phyloP scores from a whole-genome alignment of 495 filamentous ascomycete genomes.

The Clohesyomyces aquaticus region DNA sequence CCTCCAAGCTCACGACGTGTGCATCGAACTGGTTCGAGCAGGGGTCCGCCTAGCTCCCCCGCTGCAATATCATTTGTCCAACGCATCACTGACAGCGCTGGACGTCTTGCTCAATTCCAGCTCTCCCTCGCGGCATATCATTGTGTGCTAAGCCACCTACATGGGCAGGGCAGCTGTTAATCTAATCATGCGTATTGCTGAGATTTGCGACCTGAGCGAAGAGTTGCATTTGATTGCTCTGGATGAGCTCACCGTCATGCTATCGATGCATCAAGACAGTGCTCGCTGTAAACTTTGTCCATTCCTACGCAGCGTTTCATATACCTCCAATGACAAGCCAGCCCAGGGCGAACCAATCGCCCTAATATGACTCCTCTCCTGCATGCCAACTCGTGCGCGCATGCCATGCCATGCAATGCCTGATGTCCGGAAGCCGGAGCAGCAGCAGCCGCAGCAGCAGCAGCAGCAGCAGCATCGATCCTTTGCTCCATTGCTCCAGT shows the following conservation, averaged over 20 bases:
- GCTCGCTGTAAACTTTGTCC: neutral
- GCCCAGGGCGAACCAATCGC: neutral
- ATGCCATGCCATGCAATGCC: constrained; percentile 8
- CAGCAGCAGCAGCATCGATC: neutral
- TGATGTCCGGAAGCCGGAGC: neutral
- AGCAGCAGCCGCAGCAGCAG: too few relatives aligned
- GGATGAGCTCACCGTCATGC: too few relatives aligned
- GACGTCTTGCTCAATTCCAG: neutral
- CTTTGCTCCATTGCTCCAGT: neutral
- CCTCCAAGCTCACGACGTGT: constrained; percentile 8
- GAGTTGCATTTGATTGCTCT: too few relatives aligned
- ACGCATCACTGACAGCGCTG: constrained; percentile 1
- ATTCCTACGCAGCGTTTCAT: too few relatives aligned
- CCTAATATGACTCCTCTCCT: neutral
- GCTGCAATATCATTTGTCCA: constrained; percentile 12
- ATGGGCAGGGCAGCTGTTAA: too few relatives aligned
- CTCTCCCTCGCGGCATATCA: too few relatives aligned
- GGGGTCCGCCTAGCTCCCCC: neutral
- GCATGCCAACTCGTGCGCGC: neutral
- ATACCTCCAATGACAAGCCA: neutral
- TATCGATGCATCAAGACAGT: too few relatives aligned
- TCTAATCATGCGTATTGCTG: too few relatives aligned
- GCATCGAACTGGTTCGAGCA: neutral
- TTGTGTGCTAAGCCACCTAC: too few relatives aligned
- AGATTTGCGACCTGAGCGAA: too few relatives aligned